Percentiles rank a stretch among this genome's conserved stretches.
These are phyloP conservation scores for Penicillium dipodomyicola DNA, from an alignment of 495 filamentous ascomycete genomes.

Conservation along the genomic window DNA sequence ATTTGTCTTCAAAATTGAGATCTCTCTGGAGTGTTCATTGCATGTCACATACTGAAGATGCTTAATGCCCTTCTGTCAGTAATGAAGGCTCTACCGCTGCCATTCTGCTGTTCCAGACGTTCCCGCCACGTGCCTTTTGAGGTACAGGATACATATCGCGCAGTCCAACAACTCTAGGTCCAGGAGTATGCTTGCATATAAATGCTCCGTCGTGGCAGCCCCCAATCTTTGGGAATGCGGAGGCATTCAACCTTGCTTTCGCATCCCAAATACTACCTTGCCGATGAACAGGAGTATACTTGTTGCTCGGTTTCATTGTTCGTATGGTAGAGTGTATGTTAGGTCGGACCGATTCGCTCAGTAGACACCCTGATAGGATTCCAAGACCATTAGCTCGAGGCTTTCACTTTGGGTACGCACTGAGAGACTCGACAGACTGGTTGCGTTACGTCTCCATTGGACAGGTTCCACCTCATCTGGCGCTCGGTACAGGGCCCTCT, in stretches of 20 bases:
- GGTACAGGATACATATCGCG: too few species aligned
- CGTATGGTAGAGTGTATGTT: background rate
- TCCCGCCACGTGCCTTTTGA: too few species aligned
- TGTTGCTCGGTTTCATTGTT: background rate
- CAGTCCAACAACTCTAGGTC: too few species aligned
- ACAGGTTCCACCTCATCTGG: background rate
- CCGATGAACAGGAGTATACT: background rate
- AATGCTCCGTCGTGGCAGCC: too few species aligned
- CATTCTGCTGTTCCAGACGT: too few species aligned
- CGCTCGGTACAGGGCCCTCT: background rate
- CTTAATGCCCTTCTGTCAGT: background rate
- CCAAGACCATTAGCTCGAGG: background rate
- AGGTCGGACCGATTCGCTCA: background rate
- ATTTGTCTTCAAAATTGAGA: too few species aligned
- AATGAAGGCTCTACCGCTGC: too few species aligned
- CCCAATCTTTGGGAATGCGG: too few species aligned
- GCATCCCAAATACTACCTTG: background rate
- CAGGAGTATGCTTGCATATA: too few species aligned
- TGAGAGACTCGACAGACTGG: background rate
- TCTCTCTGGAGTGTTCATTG: too few species aligned
- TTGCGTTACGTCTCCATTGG: background rate
- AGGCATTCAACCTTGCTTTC: background rate
- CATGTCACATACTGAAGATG: background rate
- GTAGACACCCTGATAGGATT: background rate
- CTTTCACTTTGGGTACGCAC: background rate